Percentiles rank a stretch among this genome's conserved stretches.
Conservation (phyloP, 495 filamentous ascomycete species). For the Lentithecium fluviatile region DNA sequence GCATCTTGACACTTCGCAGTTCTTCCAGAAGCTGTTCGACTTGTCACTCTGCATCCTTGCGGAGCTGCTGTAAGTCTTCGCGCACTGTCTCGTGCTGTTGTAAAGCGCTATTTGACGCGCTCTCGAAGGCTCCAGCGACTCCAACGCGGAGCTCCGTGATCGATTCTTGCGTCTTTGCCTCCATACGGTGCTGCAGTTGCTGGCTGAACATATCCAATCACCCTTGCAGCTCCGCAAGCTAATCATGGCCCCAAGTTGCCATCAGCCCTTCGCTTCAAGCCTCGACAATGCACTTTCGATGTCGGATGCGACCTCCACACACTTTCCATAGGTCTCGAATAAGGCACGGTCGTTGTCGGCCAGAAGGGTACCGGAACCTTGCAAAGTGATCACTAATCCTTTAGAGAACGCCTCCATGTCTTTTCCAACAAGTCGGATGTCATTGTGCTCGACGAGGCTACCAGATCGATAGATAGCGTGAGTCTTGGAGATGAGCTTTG, state of each 20-base stretch:
- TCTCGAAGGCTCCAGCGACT: background rate
- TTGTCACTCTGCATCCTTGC: background rate
- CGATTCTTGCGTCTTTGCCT: background rate
- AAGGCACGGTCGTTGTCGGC: background rate
- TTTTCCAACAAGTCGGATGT: background rate
- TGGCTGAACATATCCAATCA: background rate
- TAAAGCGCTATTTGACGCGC: background rate
- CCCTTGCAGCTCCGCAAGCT: background rate
- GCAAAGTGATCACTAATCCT: background rate
- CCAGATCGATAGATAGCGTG: background rate
- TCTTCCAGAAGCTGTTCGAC: background rate
- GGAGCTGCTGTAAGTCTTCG: background rate
- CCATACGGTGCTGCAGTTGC: background rate
- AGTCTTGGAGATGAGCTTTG: background rate
- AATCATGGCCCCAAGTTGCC: background rate
- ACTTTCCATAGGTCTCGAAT: background rate
- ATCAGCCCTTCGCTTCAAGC: background rate
- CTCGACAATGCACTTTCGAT: background rate
- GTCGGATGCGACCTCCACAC: background rate
- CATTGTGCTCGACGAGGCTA: constrained; percentile 1
- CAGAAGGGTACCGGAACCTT: background rate
- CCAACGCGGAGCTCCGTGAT: background rate
- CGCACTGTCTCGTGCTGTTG: background rate
- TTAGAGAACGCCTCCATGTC: background rate
- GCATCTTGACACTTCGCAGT: background rate